Evolutionary conservation across 441 rosid species (phyloP).

Genomic region (Francoa sonchifolia): DNA sequence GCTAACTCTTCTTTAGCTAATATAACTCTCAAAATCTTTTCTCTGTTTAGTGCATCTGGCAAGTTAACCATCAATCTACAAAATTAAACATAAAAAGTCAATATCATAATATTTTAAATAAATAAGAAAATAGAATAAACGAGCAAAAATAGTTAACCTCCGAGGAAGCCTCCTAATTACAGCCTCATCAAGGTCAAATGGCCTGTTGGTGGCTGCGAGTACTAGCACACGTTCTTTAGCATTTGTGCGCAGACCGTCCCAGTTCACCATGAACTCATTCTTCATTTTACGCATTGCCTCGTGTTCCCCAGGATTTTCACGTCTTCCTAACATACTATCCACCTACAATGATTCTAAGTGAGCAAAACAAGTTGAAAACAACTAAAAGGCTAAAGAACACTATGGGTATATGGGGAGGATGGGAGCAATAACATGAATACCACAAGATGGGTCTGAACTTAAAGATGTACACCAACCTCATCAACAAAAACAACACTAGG

Average conservation of each 20-base stretch:
- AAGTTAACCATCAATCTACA: constrained; percentile 92
- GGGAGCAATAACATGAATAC: constrained; percentile 1
- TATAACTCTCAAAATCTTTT: constrained; percentile 68
- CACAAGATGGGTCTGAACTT: background rate
- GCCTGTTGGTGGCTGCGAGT: constrained; percentile 95
- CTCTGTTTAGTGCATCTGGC: constrained; percentile 81
- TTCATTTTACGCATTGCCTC: constrained; percentile 99
- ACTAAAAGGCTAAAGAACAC: background rate
- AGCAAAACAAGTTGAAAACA: background rate
- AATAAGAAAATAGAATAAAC: background rate
- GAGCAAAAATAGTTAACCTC: constrained; percentile 28
- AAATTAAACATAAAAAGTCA: constrained; percentile 4
- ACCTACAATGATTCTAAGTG: constrained; percentile 36
- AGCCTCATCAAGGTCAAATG: constrained; percentile 98
- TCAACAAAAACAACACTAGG: constrained; percentile 94
- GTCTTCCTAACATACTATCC: constrained; percentile 97
- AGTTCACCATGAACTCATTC: constrained; percentile 95
- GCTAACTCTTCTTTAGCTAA: constrained; percentile 82
- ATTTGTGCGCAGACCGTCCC: constrained; percentile 97
- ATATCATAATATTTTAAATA: background rate
- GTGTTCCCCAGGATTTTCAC: constrained; percentile 97
- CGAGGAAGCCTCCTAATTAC: constrained; percentile 97
- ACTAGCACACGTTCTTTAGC: constrained; percentile 92
- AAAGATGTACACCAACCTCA: constrained; percentile 48
- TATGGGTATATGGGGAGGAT: background rate